These are phyloP conservation scores for Pyrenophora graminea DNA, from an alignment of 2,329 filamentous ascomycete genomes.

Conservation along the genomic window DNA sequence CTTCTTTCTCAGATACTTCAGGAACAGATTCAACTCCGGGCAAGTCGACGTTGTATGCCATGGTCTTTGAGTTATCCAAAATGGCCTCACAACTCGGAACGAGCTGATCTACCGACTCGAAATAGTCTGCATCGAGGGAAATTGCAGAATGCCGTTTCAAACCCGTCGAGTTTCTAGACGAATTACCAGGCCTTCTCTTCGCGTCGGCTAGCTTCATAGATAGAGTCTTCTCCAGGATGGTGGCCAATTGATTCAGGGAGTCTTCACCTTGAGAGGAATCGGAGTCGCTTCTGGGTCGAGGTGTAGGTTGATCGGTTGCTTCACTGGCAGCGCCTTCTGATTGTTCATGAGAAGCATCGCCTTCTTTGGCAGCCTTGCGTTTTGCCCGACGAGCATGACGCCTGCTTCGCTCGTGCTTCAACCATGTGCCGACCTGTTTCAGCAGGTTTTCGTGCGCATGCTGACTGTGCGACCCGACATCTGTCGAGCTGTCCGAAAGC, in stretches of 20 bases:
- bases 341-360: conserved; percentile 3
- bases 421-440: conserved; percentile 79
- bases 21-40: conserved; percentile 52
- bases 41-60: conserved; percentile 71
- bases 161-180: conserved; percentile 37
- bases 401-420: conserved; percentile 76
- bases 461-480: conserved; percentile 22
- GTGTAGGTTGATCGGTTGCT: conserved; percentile 6
- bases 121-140: conserved; percentile 84
- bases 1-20: conserved; percentile 50
- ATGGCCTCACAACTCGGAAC: conserved; percentile 83
- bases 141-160: conserved; percentile 54
- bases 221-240: conserved; percentile 73
- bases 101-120: conserved; percentile 75
- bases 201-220: conserved; percentile 43
- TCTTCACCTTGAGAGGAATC: conserved; percentile 68
- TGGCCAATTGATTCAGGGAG: conserved; percentile 79
- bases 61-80: conserved; percentile 87
- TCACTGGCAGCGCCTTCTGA: conserved; percentile 8
- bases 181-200: conserved; percentile 36
- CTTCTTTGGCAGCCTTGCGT: conserved; percentile 55
- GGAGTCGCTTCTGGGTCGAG: conserved; percentile 56
- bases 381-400: conserved; percentile 60
- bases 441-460: conserved; percentile 56
- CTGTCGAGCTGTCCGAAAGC: conserved; percentile 36